phyloP scores from a whole-genome alignment of 1,284 basidiomycete genomes.

The Sanghuangporus baumii region DNA sequence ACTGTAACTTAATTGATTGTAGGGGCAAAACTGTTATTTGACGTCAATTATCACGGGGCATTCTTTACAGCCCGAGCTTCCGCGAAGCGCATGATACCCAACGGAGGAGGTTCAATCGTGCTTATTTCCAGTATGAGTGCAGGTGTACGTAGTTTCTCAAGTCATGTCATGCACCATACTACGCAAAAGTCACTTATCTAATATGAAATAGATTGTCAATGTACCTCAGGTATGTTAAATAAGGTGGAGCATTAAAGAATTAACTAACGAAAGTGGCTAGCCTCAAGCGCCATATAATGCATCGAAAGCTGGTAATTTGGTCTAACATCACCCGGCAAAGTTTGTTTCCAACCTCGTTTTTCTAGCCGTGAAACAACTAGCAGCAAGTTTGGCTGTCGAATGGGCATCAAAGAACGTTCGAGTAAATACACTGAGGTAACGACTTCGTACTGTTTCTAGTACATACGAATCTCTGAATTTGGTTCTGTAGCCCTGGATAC shows the following conservation, averaged over 20 bases:
- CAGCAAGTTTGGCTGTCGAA: constrained; percentile 79
- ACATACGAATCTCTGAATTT: not conserved
- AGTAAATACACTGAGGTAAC: constrained; percentile 73
- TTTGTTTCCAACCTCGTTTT: constrained; percentile 9
- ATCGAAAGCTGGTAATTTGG: constrained; percentile 69
- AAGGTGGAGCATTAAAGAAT: constrained; percentile 40
- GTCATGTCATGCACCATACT: not conserved
- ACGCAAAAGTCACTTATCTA: too few relatives aligned
- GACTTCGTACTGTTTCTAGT: not conserved
- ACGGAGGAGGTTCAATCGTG: constrained; percentile 76
- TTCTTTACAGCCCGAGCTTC: constrained; percentile 94
- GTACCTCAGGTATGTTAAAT: constrained; percentile 57
- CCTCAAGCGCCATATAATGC: constrained; percentile 95
- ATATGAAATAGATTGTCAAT: constrained; percentile 65
- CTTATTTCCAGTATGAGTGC: constrained; percentile 90
- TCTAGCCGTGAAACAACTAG: constrained; percentile 83
- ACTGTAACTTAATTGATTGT: not conserved
- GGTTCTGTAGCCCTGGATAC: constrained; percentile 67
- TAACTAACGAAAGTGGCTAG: constrained; percentile 32
- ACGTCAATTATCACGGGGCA: constrained; percentile 90
- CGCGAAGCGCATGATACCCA: constrained; percentile 73
- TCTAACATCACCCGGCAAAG: constrained; percentile 18
- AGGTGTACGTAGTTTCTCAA: constrained; percentile 46
- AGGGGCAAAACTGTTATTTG: constrained; percentile 70
- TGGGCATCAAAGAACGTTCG: constrained; percentile 85